phyloP scores from a whole-genome alignment of 1,139 yeast genomes.

The Candida gigantensis region DNA sequence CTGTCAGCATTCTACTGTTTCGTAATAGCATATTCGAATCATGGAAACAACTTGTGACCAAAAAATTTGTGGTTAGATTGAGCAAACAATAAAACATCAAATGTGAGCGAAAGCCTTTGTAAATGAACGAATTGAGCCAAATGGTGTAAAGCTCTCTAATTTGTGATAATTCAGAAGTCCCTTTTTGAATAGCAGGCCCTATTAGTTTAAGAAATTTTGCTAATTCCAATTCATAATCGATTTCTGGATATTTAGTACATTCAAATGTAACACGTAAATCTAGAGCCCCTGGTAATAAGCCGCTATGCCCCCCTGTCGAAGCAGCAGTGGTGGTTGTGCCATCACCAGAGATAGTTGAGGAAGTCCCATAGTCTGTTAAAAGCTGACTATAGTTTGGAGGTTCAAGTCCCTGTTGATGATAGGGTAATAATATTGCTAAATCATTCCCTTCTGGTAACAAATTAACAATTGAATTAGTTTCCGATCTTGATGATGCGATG shows the following conservation, averaged over 20 bases:
- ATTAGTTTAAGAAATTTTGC: conserved; percentile 14
- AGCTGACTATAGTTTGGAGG: not conserved
- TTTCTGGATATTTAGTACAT: conserved; percentile 6
- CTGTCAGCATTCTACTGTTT: conserved; percentile 4
- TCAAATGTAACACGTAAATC: conserved; percentile 15
- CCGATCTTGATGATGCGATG: not conserved
- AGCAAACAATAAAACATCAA: conserved; percentile 42
- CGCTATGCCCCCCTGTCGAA: too few species aligned
- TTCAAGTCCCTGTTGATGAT: not conserved
- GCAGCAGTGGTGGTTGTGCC: not conserved
- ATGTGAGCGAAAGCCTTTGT: conserved; percentile 23
- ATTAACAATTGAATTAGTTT: conserved; percentile 15
- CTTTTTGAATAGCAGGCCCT: conserved; percentile 26
- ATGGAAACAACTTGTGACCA: conserved; percentile 36
- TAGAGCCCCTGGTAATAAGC: conserved; percentile 26
- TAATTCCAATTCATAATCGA: conserved; percentile 21
- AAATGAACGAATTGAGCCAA: conserved; percentile 40
- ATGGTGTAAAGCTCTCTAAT: conserved; percentile 33
- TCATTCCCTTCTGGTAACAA: conserved; percentile 21
- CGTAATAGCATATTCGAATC: conserved; percentile 12
- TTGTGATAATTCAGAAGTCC: conserved; percentile 30
- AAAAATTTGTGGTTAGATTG: conserved; percentile 43
- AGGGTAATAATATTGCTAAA: conserved; percentile 28
- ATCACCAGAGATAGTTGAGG: not conserved
- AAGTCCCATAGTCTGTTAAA: not conserved